A percentile compares a stretch with the other conserved stretches of the same genome.
phyloP scores from a whole-genome alignment of 2,329 filamentous ascomycete genomes.

The Fusarium mundagurra region DNA sequence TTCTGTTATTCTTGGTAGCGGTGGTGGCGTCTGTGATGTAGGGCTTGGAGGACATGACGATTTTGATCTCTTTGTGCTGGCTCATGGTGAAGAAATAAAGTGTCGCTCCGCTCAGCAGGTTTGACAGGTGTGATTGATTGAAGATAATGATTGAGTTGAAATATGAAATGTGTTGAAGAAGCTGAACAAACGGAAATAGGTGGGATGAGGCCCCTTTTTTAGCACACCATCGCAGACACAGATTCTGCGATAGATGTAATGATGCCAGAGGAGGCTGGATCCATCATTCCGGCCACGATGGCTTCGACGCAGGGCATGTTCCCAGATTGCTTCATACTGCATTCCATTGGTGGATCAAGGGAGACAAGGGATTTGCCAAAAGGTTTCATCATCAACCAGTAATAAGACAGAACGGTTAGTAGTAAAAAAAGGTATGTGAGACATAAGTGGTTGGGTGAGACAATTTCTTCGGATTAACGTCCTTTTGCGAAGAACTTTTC shows the following conservation, averaged over 20 bases:
- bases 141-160: not conserved
- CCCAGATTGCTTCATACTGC: conserved; percentile 15
- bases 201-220: conserved; percentile 25
- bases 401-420: not conserved
- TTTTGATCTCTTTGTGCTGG: conserved; percentile 25
- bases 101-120: conserved; percentile 13
- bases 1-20: not conserved
- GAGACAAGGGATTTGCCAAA: not conserved
- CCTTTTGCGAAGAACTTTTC: not conserved
- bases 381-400: not conserved
- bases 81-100: conserved; percentile 11
- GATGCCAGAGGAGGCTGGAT: conserved; percentile 19
- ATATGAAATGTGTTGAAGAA: not conserved
- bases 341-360: conserved; percentile 36
- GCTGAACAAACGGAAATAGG: not conserved
- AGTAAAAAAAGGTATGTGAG: not conserved
- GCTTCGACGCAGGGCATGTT: conserved; percentile 6
- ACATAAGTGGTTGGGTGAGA: conserved; percentile 1
- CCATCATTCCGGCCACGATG: conserved; percentile 28
- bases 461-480: conserved; percentile 4
- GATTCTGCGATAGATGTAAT: not conserved
- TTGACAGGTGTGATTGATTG: not conserved
- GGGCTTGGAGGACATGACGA: conserved; percentile 21
- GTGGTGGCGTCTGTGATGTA: not conserved
- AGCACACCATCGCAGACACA: not conserved